Conservation (phyloP, 371 early-diverging fungal species). For the Actinomortierella wolfii region DNA sequence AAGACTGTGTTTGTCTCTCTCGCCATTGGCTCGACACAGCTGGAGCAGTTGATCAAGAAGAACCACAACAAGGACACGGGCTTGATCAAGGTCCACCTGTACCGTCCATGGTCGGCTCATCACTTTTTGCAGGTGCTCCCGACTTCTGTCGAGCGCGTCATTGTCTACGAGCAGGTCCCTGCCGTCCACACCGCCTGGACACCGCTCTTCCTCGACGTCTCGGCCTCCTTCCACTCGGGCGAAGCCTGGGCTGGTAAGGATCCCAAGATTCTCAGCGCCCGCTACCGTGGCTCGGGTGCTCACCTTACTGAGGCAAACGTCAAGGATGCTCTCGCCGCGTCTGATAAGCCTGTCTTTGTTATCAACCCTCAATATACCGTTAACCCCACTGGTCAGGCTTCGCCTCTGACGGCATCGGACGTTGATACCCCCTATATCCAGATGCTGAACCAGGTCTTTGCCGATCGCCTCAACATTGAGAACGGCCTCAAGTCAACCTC, state of each 20-base stretch:
- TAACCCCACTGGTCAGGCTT: slow-evolving; percentile 12
- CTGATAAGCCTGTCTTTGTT: slow-evolving; percentile 44
- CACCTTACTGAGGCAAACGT: slow-evolving; percentile 55
- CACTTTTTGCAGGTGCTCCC: slow-evolving; percentile 64
- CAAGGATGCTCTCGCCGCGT: slow-evolving; percentile 40
- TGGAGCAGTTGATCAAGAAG: slow-evolving; percentile 48
- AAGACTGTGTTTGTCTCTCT: slow-evolving; percentile 64
- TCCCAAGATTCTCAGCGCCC: slow-evolving; percentile 57
- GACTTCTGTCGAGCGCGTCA: slow-evolving; percentile 56
- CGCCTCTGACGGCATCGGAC: slow-evolving; percentile 24
- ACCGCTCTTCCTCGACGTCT: slow-evolving; percentile 79
- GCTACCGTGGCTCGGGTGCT: slow-evolving; percentile 53
- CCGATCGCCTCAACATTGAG: slow-evolving; percentile 76
- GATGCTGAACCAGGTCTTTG: slow-evolving; percentile 80
- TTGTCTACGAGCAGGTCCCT: slow-evolving; percentile 73
- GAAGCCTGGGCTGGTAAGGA: slow-evolving; percentile 38
- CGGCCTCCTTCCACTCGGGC: slow-evolving; percentile 65
- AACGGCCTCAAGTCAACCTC: slow-evolving; percentile 63
- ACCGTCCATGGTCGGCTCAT: slow-evolving; percentile 66
- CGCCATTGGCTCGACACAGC: slow-evolving; percentile 62
- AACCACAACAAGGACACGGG: slow-evolving; percentile 52
- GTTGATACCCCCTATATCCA: slow-evolving; percentile 79
- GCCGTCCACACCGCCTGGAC: slow-evolving; percentile 72
- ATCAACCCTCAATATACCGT: slow-evolving; percentile 43
- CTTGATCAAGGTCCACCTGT: slow-evolving; percentile 64